Conservation (phyloP, 306 rosid genomes). For the Prunus mira region DNA sequence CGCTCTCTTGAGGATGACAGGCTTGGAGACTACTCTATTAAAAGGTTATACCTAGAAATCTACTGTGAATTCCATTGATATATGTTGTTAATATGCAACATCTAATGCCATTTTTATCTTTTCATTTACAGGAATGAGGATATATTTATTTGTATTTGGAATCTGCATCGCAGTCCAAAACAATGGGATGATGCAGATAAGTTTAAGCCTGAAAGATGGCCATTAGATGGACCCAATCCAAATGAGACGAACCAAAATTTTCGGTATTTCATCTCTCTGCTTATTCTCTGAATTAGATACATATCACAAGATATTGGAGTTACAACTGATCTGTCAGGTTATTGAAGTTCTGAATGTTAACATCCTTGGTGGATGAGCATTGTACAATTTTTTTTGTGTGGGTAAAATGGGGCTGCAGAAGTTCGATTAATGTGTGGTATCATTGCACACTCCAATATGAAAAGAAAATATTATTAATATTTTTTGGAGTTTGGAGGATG, state of each 20-base stretch:
- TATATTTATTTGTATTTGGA: constrained; percentile 89
- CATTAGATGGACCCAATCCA: constrained; percentile 94
- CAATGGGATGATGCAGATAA: constrained; percentile 83
- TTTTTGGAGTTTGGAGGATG: too few relatives aligned
- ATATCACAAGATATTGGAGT: background rate
- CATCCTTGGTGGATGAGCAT: too few relatives aligned
- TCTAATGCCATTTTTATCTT: background rate
- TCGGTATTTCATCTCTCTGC: constrained; percentile 46
- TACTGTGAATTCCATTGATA: too few relatives aligned
- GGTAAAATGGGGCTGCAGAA: too few relatives aligned
- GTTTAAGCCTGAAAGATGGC: constrained; percentile 94
- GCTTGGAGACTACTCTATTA: constrained; percentile 78
- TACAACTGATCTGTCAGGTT: background rate
- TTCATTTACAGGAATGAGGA: constrained; percentile 79
- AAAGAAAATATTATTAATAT: too few relatives aligned
- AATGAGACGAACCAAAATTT: constrained; percentile 92
- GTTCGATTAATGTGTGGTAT: too few relatives aligned
- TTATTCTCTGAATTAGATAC: background rate
- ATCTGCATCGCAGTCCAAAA: constrained; percentile 82
- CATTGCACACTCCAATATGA: too few relatives aligned
- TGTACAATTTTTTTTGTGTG: too few relatives aligned
- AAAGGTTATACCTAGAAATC: constrained; percentile 47
- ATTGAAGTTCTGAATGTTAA: background rate
- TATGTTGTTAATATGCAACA: constrained; percentile 5
- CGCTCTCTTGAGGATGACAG: constrained; percentile 73